phyloP scores from a whole-genome alignment of 176 grass and related monocot species.

The Luzula sylvatica region DNA sequence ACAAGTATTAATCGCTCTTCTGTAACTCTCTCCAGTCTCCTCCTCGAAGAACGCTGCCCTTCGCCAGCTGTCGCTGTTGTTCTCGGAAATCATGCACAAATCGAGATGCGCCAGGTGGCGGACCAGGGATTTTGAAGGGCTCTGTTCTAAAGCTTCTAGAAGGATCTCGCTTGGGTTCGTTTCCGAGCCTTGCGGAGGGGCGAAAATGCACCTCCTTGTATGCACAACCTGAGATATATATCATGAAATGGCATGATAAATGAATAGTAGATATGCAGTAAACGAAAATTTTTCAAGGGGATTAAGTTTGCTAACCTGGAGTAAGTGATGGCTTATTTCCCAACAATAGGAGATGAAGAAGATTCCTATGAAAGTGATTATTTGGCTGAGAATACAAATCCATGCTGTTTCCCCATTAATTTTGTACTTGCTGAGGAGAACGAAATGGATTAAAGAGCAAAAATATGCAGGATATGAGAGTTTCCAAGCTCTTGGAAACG shows the following conservation, averaged over 20 bases:
- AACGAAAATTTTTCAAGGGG: conserved; percentile 4
- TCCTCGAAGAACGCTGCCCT: conserved; percentile 77
- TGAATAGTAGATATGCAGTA: background rate
- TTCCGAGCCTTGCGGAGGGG: conserved; percentile 79
- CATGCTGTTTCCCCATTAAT: conserved; percentile 32
- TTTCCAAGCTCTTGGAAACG: conserved; percentile 60
- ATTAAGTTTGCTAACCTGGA: conserved; percentile 40
- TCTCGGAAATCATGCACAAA: conserved; percentile 75
- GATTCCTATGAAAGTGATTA: conserved; percentile 39
- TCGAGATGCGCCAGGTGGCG: conserved; percentile 92
- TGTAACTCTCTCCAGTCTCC: conserved; percentile 86
- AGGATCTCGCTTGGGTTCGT: conserved; percentile 72
- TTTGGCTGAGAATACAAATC: conserved; percentile 32
- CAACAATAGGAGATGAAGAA: conserved; percentile 54
- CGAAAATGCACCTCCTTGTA: conserved; percentile 79
- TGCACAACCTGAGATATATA: conserved; percentile 59
- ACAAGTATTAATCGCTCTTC: conserved; percentile 54
- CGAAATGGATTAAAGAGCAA: conserved; percentile 34
- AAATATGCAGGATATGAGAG: conserved; percentile 48
- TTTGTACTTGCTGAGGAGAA: conserved; percentile 54
- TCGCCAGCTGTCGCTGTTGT: conserved; percentile 73
- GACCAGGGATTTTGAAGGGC: conserved; percentile 49
- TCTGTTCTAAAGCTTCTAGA: conserved; percentile 71
- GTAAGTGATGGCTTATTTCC: conserved; percentile 84
- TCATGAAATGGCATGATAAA: conserved; percentile 5